Evolutionary conservation across 1,284 basidiomycete genomes (phyloP).

Genomic region (Austroboletus niveus): DNA sequence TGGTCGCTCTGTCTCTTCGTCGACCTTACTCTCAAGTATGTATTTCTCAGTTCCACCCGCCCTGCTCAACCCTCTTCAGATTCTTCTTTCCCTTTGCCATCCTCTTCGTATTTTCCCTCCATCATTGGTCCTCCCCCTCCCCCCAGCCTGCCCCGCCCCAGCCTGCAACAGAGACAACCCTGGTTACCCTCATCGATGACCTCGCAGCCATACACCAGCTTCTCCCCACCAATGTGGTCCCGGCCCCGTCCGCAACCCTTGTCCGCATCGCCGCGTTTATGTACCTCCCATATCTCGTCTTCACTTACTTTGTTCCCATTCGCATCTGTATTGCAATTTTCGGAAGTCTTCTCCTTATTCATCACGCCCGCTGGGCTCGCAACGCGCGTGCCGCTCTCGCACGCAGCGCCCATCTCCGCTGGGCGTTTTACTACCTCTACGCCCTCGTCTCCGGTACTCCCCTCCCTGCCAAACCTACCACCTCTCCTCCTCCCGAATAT

Average conservation of each 20-base stretch:
- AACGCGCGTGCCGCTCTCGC: constrained; percentile 53
- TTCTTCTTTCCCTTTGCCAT: constrained; percentile 45
- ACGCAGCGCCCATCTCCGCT: constrained; percentile 67
- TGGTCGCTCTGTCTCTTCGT: constrained; percentile 75
- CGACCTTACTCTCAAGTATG: constrained; percentile 55
- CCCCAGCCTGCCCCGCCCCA: constrained; percentile 24
- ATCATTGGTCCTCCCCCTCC: constrained; percentile 28
- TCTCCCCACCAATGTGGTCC: constrained; percentile 46
- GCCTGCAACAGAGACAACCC: constrained; percentile 59
- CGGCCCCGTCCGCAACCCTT: constrained; percentile 26
- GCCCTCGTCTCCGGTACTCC: constrained; percentile 53
- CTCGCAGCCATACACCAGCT: constrained; percentile 54
- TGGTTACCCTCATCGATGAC: constrained; percentile 56
- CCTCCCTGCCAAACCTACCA: constrained; percentile 41
- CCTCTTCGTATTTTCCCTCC: constrained; percentile 34
- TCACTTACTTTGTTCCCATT: constrained; percentile 56
- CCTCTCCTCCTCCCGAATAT: constrained; percentile 35
- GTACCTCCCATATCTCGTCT: constrained; percentile 59
- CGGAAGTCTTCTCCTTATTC: constrained; percentile 59
- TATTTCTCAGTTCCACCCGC: neutral
- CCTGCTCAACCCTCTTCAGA: constrained; percentile 28
- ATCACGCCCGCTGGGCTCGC: constrained; percentile 63
- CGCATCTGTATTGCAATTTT: constrained; percentile 56
- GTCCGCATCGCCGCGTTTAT: constrained; percentile 49
- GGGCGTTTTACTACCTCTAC: constrained; percentile 49